A percentile compares a stretch with the other conserved stretches of the same genome.
These are phyloP conservation scores for Lactarius psammicola DNA, from an alignment of 768 basidiomycete species.

Conservation along the genomic window DNA sequence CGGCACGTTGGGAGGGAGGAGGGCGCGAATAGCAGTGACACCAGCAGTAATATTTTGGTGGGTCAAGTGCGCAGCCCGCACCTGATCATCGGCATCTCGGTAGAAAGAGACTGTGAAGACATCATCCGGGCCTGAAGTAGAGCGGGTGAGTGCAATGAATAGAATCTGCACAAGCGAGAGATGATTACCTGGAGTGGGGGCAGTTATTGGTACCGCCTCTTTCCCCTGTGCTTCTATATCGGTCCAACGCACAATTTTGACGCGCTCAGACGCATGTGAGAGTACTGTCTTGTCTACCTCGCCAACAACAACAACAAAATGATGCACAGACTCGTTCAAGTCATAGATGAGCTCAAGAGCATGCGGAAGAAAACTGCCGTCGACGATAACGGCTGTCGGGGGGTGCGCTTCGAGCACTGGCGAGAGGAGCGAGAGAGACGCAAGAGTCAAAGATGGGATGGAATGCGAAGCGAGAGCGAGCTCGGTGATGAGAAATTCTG, in stretches of 20 bases:
- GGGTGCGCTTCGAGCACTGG: slow-evolving; percentile 61
- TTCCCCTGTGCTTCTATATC: slow-evolving; percentile 70
- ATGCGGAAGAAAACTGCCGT: slow-evolving; percentile 60
- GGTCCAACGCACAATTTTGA: slow-evolving; percentile 61
- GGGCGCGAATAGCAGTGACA: slow-evolving; percentile 70
- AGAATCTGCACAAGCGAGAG: slow-evolving; percentile 1
- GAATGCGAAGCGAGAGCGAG: slow-evolving; percentile 72
- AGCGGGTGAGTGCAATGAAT: slow-evolving; percentile 9
- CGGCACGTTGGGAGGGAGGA: slow-evolving; percentile 71
- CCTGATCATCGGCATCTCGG: slow-evolving; percentile 47
- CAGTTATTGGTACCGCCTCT: slow-evolving; percentile 44
- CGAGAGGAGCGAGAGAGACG: slow-evolving; percentile 59
- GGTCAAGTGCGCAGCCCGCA: slow-evolving; percentile 66
- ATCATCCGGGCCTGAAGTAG: slow-evolving; percentile 51
- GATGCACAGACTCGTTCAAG: slow-evolving; percentile 44
- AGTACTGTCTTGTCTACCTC: slow-evolving; percentile 49
- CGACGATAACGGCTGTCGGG: slow-evolving; percentile 72
- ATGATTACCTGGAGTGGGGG: slow-evolving; percentile 51
- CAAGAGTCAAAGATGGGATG: slow-evolving; percentile 64
- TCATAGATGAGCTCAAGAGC: slow-evolving; percentile 75
- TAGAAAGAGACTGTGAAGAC: slow-evolving; percentile 71
- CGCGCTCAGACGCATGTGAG: slow-evolving; percentile 49
- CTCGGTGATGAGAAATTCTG: slow-evolving; percentile 79
- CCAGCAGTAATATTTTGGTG: slow-evolving; percentile 88
- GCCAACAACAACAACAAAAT: slow-evolving; percentile 71